These are phyloP conservation scores for Daldinia decipiens DNA, from an alignment of 495 filamentous ascomycete species.

Conservation along the genomic window DNA sequence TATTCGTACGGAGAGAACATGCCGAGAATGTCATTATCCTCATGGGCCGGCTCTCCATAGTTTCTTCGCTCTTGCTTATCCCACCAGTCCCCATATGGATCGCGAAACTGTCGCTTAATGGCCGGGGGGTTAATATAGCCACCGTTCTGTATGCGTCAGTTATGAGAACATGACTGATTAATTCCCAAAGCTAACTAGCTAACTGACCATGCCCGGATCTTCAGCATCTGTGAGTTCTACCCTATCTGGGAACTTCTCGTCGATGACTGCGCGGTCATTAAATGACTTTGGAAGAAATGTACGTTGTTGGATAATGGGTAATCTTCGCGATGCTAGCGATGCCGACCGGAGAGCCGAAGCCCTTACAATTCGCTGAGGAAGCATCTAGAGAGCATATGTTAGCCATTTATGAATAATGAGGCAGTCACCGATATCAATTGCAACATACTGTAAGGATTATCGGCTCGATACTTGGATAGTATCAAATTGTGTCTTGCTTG, in stretches of 20 bases:
- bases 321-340: constrained; percentile 55
- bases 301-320: constrained; percentile 61
- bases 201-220: constrained; percentile 77
- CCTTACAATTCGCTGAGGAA: constrained; percentile 68
- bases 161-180: constrained; percentile 40
- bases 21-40: constrained; percentile 95
- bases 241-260: constrained; percentile 60
- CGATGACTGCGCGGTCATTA: constrained; percentile 53
- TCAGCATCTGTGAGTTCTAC: constrained; percentile 68
- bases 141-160: constrained; percentile 73
- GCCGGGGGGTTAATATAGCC: constrained; percentile 88
- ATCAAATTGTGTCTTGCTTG: constrained; percentile 12
- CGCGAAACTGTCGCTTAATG: constrained; percentile 86
- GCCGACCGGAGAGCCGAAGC: constrained; percentile 64
- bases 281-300: constrained; percentile 59
- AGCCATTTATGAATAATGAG: background rate
- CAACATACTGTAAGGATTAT: constrained; percentile 39
- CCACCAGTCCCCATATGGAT: constrained; percentile 96
- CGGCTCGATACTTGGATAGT: constrained; percentile 26
- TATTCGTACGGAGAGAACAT: constrained; percentile 92
- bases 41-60: constrained; percentile 94
- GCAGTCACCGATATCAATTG: constrained; percentile 13
- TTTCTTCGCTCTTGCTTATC: constrained; percentile 96
- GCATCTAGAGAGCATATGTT: constrained; percentile 62
- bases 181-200: background rate